Evolutionary conservation across 805 yeast species (phyloP).

Genomic region (Metschnikowia koreensis): DNA sequence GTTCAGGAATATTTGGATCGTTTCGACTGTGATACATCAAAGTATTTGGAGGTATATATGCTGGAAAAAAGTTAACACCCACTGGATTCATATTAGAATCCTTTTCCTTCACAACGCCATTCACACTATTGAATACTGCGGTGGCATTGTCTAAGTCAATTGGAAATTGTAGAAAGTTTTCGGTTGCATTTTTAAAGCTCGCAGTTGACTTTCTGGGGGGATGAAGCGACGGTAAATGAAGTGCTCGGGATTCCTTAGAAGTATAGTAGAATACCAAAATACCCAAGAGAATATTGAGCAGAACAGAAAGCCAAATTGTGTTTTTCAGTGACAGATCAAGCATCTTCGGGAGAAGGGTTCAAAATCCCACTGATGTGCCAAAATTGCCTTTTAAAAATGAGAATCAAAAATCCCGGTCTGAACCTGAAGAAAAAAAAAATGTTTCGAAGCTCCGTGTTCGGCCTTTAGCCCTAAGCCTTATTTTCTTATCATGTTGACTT

Average conservation of each 20-base stretch:
- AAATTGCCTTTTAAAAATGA: background rate
- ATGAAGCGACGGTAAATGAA: background rate
- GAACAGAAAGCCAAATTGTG: constrained; percentile 1
- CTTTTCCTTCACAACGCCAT: constrained; percentile 52
- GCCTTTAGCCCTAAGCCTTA: background rate
- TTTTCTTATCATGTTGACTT: background rate
- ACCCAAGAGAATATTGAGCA: constrained; percentile 2
- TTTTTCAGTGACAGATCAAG: background rate
- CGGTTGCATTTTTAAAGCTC: constrained; percentile 2
- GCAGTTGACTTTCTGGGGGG: background rate
- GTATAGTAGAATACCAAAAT: background rate
- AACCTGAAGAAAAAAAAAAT: no score
- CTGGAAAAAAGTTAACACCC: constrained; percentile 59
- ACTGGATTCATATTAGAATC: constrained; percentile 52
- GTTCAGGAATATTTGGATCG: constrained; percentile 39
- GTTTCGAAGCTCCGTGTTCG: background rate
- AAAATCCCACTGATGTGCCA: background rate
- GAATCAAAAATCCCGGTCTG: background rate
- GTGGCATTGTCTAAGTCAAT: constrained; percentile 50
- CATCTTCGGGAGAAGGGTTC: background rate
- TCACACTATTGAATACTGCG: constrained; percentile 54
- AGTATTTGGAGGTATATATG: constrained; percentile 58
- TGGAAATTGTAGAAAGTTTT: constrained; percentile 4
- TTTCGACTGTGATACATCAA: constrained; percentile 53
- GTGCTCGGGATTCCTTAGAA: background rate